These are phyloP conservation scores for Gonapodya sp. DNA, from an alignment of 192 early-diverging fungal genomes.

Conservation along the genomic window DNA sequence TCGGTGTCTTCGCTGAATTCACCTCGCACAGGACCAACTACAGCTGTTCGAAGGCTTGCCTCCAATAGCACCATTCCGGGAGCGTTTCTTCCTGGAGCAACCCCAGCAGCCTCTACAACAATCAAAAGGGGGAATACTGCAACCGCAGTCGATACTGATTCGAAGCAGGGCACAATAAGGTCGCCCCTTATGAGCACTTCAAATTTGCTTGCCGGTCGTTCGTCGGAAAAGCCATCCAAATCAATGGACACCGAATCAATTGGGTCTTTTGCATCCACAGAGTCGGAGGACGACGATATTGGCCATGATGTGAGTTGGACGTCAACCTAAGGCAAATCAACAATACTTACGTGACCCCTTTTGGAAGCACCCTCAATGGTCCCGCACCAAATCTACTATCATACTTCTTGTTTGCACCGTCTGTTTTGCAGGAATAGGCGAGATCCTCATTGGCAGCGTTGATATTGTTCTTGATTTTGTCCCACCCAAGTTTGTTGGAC, in stretches of 20 bases:
- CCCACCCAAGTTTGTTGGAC: not conserved
- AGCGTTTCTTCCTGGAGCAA: not conserved
- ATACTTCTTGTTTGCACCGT: not conserved
- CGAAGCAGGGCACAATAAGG: not conserved
- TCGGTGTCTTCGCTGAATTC: not conserved
- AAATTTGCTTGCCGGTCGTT: not conserved
- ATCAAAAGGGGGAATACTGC: not conserved
- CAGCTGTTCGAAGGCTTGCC: conserved; percentile 14
- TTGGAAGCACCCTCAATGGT: not conserved
- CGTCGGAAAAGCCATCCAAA: not conserved
- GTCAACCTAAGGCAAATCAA: no score
- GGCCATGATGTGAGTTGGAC: not conserved
- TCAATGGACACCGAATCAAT: not conserved
- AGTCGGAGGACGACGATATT: not conserved
- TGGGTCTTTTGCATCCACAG: conserved; percentile 7
- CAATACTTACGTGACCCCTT: no score
- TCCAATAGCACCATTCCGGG: not conserved
- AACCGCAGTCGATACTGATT: not conserved
- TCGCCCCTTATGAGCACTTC: not conserved
- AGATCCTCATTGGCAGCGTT: conserved; percentile 74
- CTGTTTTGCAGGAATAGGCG: not conserved
- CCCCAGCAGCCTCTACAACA: not conserved
- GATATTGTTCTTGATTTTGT: conserved; percentile 56
- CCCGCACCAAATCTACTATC: not conserved
- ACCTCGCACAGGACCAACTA: conserved; percentile 32